Base-by-base conservation (phyloP, 495 filamentous ascomycete genomes). In the Daldinia loculata region DNA sequence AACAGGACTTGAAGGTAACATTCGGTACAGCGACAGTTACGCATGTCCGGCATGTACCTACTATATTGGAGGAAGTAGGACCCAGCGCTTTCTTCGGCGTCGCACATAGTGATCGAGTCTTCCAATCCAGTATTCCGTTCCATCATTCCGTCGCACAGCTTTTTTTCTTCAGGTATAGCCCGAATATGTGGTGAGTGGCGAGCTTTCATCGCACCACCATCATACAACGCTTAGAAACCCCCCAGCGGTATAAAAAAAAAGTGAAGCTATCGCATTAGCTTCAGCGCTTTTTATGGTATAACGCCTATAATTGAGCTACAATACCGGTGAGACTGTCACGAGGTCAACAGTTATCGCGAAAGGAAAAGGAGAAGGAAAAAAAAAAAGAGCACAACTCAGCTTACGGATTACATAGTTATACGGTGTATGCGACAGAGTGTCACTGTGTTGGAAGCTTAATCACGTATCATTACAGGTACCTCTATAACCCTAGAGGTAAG, bases 171-270 rank as follows among this genome's bases (percentile, higher is more conserved):
- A 63, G 34, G 58, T 63, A 60, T 61, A 29, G 50, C 30, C 65
- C 56, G 65, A 50, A 72, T 34, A 41, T 43, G 36, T 43, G 2
- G 24, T 27, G 17, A 32, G 70, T 72, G 70, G 70, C 65, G 65
- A 72, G 64, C 56, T 56, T 53, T 53, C 24, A 52, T 72, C 70
- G 70, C 65, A 72, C 70, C 70, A 72, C 69, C 57, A 72, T 72
- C 70, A 69, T 38, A 61, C 61, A 66, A 72, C 65, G 41, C 51
- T 66, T 41, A 51, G 48, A 61, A 69, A 51, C 64, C 56, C 24
- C 9, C 43, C 4, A 27, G 52, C 34, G 53, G 26, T 63, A 67
- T 29, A 63, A 30, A 29, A 53, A 30, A 30, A 15, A 52, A 24
- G 32, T 36, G 64, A 63, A 68, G 53, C 41, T 39, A 52, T 65